Base-by-base conservation (phyloP, 768 basidiomycete species). In the Psilocybe tampanensis region DNA sequence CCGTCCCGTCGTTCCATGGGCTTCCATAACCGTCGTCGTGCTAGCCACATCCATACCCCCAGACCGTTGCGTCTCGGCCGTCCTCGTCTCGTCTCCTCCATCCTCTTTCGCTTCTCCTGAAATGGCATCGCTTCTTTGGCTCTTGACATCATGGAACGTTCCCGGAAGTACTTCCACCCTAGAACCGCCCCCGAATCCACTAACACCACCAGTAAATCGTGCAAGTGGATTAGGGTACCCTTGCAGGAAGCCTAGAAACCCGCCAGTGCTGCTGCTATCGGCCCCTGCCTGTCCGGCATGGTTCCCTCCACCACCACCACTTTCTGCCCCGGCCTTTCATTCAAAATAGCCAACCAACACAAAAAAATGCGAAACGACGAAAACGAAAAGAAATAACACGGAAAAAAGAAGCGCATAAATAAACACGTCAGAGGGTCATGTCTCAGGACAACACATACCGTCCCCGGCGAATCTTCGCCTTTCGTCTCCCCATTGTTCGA, bases 211-310 rank as follows among this genome's bases (percentile, higher is more conserved):
- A 41, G 64, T 60, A 24, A 89, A 85, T 19, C 84, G 78, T 43
- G 77, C 73, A 62, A 87, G 74, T 43, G 83, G 79, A 65, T 81
- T 86, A 17, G 79, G 81, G 68, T 87, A 88, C 39, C 76, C 72
- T 45, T 84, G 82, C 58, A 87, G 67, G 72, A 90, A 89, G 32
- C 83, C 77, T 23, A 88, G 72, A 42, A 90, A 70, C 2, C 86
- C 81, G 34, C 72, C 70, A 44, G 69, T 52, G 21, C 63, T 58
- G 21, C 63, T 58, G 39, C 61, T 60, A 62, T 60, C 59, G 48
- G 61, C 59, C 58, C 24, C 51, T 15, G 36, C 53, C 51, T 53
- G 41, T 26, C 51, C 51, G 23, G 51, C 47, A 44, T 32, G 47
- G 15, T 3, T 6, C 17, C 26, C 47, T 50, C 52, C 39, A 48